phyloP scores from a whole-genome alignment of 768 basidiomycete genomes.

The Chlorophyllum brunneum region DNA sequence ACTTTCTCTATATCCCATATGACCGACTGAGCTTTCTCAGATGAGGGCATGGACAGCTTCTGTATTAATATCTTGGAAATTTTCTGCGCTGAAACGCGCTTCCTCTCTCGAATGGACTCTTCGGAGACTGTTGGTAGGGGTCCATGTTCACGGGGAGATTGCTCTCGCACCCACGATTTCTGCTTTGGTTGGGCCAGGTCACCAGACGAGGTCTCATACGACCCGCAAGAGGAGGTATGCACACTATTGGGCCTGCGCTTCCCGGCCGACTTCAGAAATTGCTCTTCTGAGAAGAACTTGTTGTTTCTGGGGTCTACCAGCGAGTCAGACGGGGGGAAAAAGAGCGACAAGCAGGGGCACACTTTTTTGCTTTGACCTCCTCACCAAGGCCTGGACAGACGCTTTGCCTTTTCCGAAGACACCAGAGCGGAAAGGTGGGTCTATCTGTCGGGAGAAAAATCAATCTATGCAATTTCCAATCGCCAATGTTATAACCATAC shows the following conservation, averaged over 20 bases:
- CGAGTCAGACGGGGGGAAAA: not conserved
- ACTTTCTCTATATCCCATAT: slow-evolving; percentile 30
- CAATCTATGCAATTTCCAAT: not conserved
- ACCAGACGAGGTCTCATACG: not conserved
- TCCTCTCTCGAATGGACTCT: not conserved
- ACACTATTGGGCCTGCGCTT: not conserved
- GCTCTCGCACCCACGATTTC: not conserved
- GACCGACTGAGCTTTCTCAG: slow-evolving; percentile 16
- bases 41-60: not conserved
- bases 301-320: not conserved
- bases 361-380: slow-evolving; percentile 27
- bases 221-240: slow-evolving; percentile 12
- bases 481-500: slow-evolving; percentile 24
- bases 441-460: slow-evolving; percentile 28
- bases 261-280: slow-evolving; percentile 37
- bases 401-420: slow-evolving; percentile 67
- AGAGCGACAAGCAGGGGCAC: not conserved
- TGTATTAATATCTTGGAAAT: not conserved
- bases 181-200: not conserved
- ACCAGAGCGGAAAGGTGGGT: slow-evolving; percentile 40
- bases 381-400: slow-evolving; percentile 37
- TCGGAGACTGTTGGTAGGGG: not conserved
- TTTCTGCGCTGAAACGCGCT: not conserved
- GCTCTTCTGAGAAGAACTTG: slow-evolving; percentile 40
- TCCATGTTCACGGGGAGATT: not conserved